Evolutionary conservation across 208 protist genomes (phyloP), one percentile per base, ranked within the genome.

Genomic region (Tritrichomonas foetus): DNA sequence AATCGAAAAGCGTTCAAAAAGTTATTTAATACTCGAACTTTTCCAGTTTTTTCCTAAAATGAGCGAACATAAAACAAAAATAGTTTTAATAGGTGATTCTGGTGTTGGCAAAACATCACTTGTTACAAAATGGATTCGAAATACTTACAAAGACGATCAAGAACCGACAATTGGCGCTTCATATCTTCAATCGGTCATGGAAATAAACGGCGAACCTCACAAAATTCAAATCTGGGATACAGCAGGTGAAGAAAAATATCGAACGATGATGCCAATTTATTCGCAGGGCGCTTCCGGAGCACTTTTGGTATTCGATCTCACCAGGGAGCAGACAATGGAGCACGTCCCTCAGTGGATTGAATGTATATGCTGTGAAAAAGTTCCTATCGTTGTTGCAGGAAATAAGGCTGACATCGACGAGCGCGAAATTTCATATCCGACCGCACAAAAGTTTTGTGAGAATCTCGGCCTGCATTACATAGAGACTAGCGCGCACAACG

Each of bases 231-330:
- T 82, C 0, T 82, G 74, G 74, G 74, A 82, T 53, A 82, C 74
- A n/a, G 74, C 74, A n/a, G 74, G 74, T 50, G 74, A 82, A 44
- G 74, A 82, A 82, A 82, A 82, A 36, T 82, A 49, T 53, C 33
- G 39, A 25, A 50, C 74, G 11, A 49, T 82, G 33, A 41, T 41
- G 27, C 74, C 74, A 82, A 82, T 82, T 53, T 82, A 82, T 44
- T 49, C 14, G 0, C 74, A 82, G 30, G 74, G 41, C 74, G 74
- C 74, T 82, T 82, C 50, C 20, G 41, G 33, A 50, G 30, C 33
- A 11, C 20, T 82, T 1, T n/a, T 82, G 8, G 41, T 82, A 9
- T 82, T 82, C 20, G 74, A 82, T 50, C 16, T 82, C 41, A 82
- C 74, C 11, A 50, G 27, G 11, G 14, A 36, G 50, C 0, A 82